Conservation (phyloP, 1,284 basidiomycete genomes). For the Tylopilus sp. region DNA sequence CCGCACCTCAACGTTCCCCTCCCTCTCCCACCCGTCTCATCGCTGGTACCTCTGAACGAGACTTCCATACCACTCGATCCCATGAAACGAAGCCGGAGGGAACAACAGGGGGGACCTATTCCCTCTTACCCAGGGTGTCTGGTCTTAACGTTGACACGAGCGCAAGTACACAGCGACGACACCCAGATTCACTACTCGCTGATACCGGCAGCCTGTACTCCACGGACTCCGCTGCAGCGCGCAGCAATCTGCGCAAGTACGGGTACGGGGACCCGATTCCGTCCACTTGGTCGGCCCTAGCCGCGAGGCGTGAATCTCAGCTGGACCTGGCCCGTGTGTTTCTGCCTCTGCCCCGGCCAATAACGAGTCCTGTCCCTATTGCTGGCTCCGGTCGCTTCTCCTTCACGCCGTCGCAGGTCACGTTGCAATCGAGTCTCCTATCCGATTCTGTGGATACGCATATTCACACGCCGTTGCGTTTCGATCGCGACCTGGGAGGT, state of each 20-base stretch:
- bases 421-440: conserved; percentile 13
- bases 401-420: conserved; percentile 18
- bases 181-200: conserved; percentile 14
- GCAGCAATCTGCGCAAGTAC: conserved; percentile 38
- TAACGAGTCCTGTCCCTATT: background rate
- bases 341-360: conserved; percentile 17
- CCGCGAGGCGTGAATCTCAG: conserved; percentile 23
- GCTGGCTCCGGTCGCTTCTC: conserved; percentile 8
- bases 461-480: conserved; percentile 5
- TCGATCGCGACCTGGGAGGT: conserved; percentile 7
- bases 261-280: conserved; percentile 33
- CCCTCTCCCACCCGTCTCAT: conserved; percentile 7
- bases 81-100: conserved; percentile 8
- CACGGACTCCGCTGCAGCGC: conserved; percentile 32
- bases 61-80: background rate
- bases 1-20: conserved; percentile 24
- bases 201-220: conserved; percentile 43
- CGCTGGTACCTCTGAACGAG: background rate
- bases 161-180: conserved; percentile 4
- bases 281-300: conserved; percentile 37
- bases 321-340: conserved; percentile 22
- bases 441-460: conserved; percentile 12
- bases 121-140: conserved; percentile 10
- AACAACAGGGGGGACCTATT: background rate
- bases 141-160: conserved; percentile 13